Evolutionary conservation across 176 grass and related monocot genomes (phyloP), one percentile per base, ranked within the genome.

Genomic region (Tillandsia leiboldiana): DNA sequence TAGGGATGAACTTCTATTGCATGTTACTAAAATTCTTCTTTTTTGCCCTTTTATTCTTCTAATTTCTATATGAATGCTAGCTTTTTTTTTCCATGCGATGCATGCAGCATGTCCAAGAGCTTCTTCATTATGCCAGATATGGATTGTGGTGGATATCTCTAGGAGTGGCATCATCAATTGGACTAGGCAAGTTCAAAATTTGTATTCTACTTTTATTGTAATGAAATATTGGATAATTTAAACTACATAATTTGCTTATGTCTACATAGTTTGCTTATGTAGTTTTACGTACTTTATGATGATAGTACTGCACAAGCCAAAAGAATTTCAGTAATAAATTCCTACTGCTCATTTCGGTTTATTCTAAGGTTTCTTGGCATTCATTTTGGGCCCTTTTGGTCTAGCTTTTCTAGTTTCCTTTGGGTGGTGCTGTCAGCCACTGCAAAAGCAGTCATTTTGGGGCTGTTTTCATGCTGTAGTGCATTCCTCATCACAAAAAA

Each of bases 81-180:
- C 11, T 63, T 61, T 61, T 23, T 71, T 70, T 51, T 74, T 52
- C 78, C 1, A 63, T 73, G 50, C 76, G 23, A 65, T 79, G n/a
- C 42, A 75, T 89, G 75, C 87, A 97, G 94, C 77, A 85, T 86
- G 69, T 87, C 29, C 80, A 85, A 15, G 89, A 97, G 72, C 53
- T 97, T 65, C 63, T 93, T 85, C 56, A 50, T 71, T 97, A 93
- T 80, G 56, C 73, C 51, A 83, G 74, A 76, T 97, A 83, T 85
- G 79, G 73, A 59, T 78, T 97, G 52, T 97, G 94, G 94, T 97
- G 94, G 94, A 27, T 87, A 51, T 59, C 86, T 75, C 79, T 97
- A 67, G 94, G 89, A 64, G 94, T 97, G 9, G 87, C 82, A 81
- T 97, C 94, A 81, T 97, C 94, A 6, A 87, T 97, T 75, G 89